Percentiles rank a stretch among this genome's conserved stretches.
These are phyloP conservation scores for Rhodotorula sp. DNA, from an alignment of 1,284 basidiomycete genomes.

Conservation along the genomic window DNA sequence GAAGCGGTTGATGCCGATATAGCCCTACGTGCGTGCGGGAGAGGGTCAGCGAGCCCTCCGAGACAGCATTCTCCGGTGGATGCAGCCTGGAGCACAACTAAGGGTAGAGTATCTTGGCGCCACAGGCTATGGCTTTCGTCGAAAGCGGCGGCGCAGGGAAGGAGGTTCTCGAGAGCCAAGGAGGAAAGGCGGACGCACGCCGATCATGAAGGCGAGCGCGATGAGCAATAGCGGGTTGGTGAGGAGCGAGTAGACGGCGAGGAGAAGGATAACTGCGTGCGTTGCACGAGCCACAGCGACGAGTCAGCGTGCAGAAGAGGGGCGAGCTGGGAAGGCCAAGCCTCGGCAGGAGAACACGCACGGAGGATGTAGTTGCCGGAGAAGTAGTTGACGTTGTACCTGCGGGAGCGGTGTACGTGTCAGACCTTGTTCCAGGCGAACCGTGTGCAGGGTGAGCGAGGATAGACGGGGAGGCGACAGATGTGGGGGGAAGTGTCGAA, in stretches of 20 bases:
- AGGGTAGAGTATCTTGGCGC: too few species aligned
- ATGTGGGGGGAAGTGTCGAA: neutral
- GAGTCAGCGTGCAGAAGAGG: constrained; percentile 5
- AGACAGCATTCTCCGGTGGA: too few species aligned
- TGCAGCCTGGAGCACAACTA: too few species aligned
- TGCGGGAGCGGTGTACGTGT: neutral
- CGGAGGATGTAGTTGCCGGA: constrained; percentile 21
- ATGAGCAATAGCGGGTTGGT: constrained; percentile 80
- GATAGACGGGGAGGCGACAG: neutral
- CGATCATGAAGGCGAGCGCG: constrained; percentile 83
- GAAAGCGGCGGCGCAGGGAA: too few species aligned
- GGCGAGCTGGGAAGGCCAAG: constrained; percentile 6
- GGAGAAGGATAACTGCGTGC: constrained; percentile 71
- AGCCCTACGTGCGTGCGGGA: constrained; percentile 59
- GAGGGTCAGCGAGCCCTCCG: neutral
- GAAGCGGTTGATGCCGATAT: constrained; percentile 83
- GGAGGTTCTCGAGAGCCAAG: too few species aligned
- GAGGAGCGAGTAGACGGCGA: constrained; percentile 86
- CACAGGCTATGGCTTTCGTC: too few species aligned
- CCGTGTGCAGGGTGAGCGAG: neutral
- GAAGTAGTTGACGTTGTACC: constrained; percentile 33
- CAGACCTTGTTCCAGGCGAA: neutral
- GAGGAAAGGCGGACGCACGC: constrained; percentile 48
- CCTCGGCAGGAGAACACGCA: constrained; percentile 40
- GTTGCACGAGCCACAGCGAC: constrained; percentile 54